phyloP scores from a whole-genome alignment of 257 asterid genomes.

The Jacaranda mimosifolia region DNA sequence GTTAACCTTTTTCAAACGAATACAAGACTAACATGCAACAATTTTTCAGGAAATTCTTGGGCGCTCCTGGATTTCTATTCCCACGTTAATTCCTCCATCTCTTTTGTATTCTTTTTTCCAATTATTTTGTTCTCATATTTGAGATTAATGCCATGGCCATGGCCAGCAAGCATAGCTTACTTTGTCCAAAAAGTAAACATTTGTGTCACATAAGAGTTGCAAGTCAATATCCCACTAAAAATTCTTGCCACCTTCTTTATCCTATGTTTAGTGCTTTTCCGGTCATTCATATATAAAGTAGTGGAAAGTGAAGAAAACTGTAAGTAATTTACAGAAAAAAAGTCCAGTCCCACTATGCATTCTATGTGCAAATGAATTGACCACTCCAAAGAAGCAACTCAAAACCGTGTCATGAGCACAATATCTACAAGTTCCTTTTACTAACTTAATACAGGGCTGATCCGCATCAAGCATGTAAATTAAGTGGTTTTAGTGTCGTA shows the following conservation, averaged over 20 bases:
- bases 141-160: no score
- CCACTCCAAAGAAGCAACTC: not conserved
- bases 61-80: no score
- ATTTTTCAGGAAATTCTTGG: no score
- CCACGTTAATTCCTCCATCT: no score
- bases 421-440: not conserved
- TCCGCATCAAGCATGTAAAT: no score
- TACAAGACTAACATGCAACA: no score
- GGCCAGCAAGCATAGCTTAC: no score
- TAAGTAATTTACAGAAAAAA: conserved; percentile 5
- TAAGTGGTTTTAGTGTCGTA: no score
- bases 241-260: conserved; percentile 19
- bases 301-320: conserved; percentile 17
- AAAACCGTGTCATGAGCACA: not conserved
- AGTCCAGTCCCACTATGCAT: conserved; percentile 16
- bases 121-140: no score
- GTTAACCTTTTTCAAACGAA: not conserved
- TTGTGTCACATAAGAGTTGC: conserved; percentile 20
- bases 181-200: not conserved
- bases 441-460: not conserved
- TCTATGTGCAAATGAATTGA: not conserved
- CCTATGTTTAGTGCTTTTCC: conserved; percentile 33
- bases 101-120: no score
- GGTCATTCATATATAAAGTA: conserved; percentile 35
- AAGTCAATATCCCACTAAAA: conserved; percentile 38